A percentile compares a stretch with the other conserved stretches of the same genome.
These are phyloP conservation scores for Astrocystis sublimbata DNA, from an alignment of 495 filamentous ascomycete genomes.

Conservation along the genomic window DNA sequence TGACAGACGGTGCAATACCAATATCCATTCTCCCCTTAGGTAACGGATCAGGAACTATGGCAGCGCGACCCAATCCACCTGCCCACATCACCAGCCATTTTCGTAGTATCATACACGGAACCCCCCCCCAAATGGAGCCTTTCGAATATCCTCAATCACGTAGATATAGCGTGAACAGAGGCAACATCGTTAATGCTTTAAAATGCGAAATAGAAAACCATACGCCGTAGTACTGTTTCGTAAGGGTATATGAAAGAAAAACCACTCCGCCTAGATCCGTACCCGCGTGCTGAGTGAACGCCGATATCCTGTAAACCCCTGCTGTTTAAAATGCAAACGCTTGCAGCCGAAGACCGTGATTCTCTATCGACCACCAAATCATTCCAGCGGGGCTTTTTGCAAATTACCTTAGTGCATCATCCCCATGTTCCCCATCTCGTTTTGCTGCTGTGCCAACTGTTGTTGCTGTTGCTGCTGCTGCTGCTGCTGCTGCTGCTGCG, in stretches of 20 bases:
- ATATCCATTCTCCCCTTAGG: no score
- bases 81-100: not conserved
- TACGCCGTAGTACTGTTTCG: constrained; percentile 3
- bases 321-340: not conserved
- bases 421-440: constrained; percentile 35
- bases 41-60: no score
- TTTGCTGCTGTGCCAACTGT: constrained; percentile 38
- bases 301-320: not conserved
- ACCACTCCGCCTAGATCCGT: constrained; percentile 1
- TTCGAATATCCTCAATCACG: not conserved
- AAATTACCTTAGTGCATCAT: constrained; percentile 42
- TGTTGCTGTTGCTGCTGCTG: constrained; percentile 37
- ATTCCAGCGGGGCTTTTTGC: constrained; percentile 7
- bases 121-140: not conserved
- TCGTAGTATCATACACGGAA: not conserved
- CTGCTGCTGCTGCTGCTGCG: constrained; percentile 40
- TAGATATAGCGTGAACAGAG: not conserved
- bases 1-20: no score
- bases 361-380: not conserved
- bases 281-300: constrained; percentile 8
- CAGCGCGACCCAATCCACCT: no score
- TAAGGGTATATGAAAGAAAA: constrained; percentile 17
- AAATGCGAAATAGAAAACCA: not conserved
- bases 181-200: not conserved
- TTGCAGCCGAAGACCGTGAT: no score